phyloP scores from a whole-genome alignment of 495 filamentous ascomycete species.

The Tetracladium setigerum region DNA sequence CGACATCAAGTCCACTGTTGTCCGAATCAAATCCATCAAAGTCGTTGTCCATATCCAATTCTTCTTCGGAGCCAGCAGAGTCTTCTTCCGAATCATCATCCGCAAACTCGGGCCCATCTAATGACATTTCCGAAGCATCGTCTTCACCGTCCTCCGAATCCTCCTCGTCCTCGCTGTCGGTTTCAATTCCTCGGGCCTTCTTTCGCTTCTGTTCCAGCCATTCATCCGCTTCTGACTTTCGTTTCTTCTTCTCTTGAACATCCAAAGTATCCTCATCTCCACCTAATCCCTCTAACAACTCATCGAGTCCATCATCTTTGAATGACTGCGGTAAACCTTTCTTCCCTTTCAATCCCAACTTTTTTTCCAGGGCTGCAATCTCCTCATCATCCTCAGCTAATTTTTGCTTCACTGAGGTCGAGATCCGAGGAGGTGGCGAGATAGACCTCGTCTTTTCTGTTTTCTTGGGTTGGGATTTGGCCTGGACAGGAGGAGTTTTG shows the following conservation, averaged over 20 bases:
- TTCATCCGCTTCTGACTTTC: conserved; percentile 53
- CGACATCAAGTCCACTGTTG: background rate
- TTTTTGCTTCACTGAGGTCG: conserved; percentile 54
- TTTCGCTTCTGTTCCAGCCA: conserved; percentile 40
- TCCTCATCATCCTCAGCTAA: conserved; percentile 74
- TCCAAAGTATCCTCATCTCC: conserved; percentile 47
- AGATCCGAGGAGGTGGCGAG: conserved; percentile 31
- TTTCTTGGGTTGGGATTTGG: background rate
- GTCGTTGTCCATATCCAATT: conserved; percentile 25
- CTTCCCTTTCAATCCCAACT: conserved; percentile 74
- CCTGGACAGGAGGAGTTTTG: conserved; percentile 29
- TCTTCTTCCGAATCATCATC: conserved; percentile 22
- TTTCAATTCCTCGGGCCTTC: conserved; percentile 29
- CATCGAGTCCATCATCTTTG: conserved; percentile 78
- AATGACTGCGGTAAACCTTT: conserved; percentile 68
- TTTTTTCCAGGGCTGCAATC: conserved; percentile 83
- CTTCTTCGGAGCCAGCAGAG: conserved; percentile 20
- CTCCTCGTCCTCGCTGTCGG: conserved; percentile 14
- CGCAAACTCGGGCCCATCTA: conserved; percentile 11
- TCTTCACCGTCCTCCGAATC: conserved; percentile 18
- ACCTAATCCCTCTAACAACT: conserved; percentile 65
- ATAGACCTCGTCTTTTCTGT: background rate
- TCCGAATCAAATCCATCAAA: conserved; percentile 25
- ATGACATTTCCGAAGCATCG: conserved; percentile 16
- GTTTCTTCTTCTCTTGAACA: conserved; percentile 51